Percentiles rank a stretch among this genome's conserved stretches.
Conservation (phyloP, 2,329 filamentous ascomycete genomes). For the Cadophora gregata region DNA sequence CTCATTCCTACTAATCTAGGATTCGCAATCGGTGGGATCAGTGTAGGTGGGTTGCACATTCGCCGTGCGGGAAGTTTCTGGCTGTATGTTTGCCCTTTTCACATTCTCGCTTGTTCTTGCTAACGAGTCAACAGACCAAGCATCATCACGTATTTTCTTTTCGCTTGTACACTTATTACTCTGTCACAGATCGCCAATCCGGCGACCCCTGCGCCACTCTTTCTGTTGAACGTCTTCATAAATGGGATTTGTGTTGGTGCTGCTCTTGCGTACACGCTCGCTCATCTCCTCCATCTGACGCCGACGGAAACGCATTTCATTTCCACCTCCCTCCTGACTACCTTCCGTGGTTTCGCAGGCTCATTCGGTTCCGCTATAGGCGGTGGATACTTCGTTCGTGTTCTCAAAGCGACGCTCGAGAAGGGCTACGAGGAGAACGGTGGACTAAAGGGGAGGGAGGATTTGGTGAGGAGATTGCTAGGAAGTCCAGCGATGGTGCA, state of each 20-base stretch:
- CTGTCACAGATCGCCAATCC: slow-evolving; percentile 63
- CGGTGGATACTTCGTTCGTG: slow-evolving; percentile 58
- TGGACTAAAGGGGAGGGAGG: slow-evolving; percentile 40
- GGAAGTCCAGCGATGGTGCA: slow-evolving; percentile 63
- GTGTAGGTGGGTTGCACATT: slow-evolving; percentile 79
- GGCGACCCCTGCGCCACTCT: slow-evolving; percentile 55
- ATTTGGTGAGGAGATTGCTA: slow-evolving; percentile 59
- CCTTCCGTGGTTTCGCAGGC: slow-evolving; percentile 82
- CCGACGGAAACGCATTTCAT: slow-evolving; percentile 72
- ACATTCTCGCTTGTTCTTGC: not conserved
- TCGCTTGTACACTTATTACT: slow-evolving; percentile 62
- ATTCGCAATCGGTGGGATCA: slow-evolving; percentile 75
- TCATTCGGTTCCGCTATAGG: slow-evolving; percentile 82
- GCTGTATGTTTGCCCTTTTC: slow-evolving; percentile 46
- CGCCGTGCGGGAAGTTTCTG: slow-evolving; percentile 77
- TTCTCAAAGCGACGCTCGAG: slow-evolving; percentile 40
- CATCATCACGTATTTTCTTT: slow-evolving; percentile 65
- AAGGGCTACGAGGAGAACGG: slow-evolving; percentile 46
- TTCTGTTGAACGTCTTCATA: slow-evolving; percentile 65
- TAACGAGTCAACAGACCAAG: slow-evolving; percentile 51
- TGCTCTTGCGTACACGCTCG: slow-evolving; percentile 79
- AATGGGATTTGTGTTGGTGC: slow-evolving; percentile 79
- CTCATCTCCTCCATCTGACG: slow-evolving; percentile 78
- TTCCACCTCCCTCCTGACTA: slow-evolving; percentile 75
- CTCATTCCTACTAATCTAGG: slow-evolving; percentile 83